Conservation (phyloP, 2,329 filamentous ascomycete genomes). For the Pseudonectria buxi region DNA sequence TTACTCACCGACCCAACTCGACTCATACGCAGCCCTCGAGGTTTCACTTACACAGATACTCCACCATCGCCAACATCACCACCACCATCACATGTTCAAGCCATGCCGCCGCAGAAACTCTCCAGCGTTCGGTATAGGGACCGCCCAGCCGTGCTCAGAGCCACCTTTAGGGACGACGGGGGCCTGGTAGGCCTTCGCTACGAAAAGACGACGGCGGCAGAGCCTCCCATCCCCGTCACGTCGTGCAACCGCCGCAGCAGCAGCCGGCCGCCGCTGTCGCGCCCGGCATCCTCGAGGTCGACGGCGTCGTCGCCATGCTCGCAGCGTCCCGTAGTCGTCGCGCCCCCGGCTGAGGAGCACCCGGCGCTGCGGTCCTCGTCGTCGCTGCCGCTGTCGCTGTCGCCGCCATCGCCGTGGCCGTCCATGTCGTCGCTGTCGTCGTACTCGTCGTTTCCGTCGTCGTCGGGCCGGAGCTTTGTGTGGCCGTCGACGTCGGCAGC, state of each 20-base stretch:
- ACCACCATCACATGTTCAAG: slow-evolving; percentile 5
- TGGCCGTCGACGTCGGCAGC: slow-evolving; percentile 7
- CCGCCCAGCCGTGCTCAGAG: slow-evolving; percentile 27
- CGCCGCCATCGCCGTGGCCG: slow-evolving; percentile 9
- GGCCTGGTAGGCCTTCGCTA: slow-evolving; percentile 51
- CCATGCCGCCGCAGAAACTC: slow-evolving; percentile 35
- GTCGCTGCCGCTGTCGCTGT: slow-evolving; percentile 11
- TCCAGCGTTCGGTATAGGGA: slow-evolving; percentile 37
- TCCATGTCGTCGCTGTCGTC: slow-evolving; percentile 9
- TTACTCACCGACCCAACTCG: no score
- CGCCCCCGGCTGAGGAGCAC: slow-evolving; percentile 45
- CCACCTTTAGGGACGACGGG: slow-evolving; percentile 40
- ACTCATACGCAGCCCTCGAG: no score
- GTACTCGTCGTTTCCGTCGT: no score
- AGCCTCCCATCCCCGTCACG: slow-evolving; percentile 49
- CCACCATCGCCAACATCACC: slow-evolving; percentile 2
- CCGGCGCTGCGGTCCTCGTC: slow-evolving; percentile 39
- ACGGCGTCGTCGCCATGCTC: slow-evolving; percentile 17
- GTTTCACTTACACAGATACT: slow-evolving; percentile 6
- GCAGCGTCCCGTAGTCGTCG: slow-evolving; percentile 27
- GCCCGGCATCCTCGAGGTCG: slow-evolving; percentile 12
- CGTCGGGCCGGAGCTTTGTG: no score
- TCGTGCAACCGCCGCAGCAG: slow-evolving; percentile 29
- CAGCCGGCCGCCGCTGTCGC: background rate
- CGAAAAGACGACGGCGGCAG: slow-evolving; percentile 52